Conservation (phyloP, 805 yeast species). For the Candida pseudoglaebosa region DNA sequence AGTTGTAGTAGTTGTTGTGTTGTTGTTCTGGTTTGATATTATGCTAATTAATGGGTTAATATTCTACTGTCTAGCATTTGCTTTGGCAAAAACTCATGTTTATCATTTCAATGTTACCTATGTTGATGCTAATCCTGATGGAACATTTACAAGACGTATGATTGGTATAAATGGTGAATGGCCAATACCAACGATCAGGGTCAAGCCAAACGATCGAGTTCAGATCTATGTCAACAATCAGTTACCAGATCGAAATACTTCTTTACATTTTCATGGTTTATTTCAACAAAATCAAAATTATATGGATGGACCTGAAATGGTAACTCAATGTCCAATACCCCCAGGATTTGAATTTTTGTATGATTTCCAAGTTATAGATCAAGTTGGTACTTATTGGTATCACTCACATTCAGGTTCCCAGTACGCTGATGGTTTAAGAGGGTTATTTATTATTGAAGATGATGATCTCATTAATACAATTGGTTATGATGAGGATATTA, state of each 20-base stretch:
- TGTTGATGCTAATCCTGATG: constrained; percentile 54
- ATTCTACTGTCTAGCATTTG: constrained; percentile 1
- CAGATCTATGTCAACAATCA: constrained; percentile 31
- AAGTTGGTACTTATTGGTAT: constrained; percentile 55
- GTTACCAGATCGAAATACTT: constrained; percentile 31
- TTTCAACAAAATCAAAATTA: constrained; percentile 34
- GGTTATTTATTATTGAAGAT: constrained; percentile 57
- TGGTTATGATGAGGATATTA: constrained; percentile 76
- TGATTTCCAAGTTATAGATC: constrained; percentile 35
- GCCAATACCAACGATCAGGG: constrained; percentile 41
- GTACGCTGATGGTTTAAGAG: constrained; percentile 76
- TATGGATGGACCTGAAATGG: constrained; percentile 46
- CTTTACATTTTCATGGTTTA: constrained; percentile 45
- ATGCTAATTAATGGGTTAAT: neutral
- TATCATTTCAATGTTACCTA: constrained; percentile 36
- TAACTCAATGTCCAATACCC: constrained; percentile 44
- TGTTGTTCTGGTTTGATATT: too few relatives aligned
- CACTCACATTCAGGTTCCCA: constrained; percentile 77
- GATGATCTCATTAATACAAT: constrained; percentile 32
- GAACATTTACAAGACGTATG: constrained; percentile 44
- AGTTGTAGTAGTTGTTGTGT: too few relatives aligned
- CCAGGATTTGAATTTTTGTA: constrained; percentile 36
- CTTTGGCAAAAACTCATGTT: constrained; percentile 26
- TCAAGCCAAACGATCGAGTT: constrained; percentile 38
- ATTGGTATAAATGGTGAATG: constrained; percentile 54